Evolutionary conservation across 225 moss, liverwort and hornwort genomes (phyloP), one percentile per base, ranked within the genome.

Genomic region (Ulota crispa): DNA sequence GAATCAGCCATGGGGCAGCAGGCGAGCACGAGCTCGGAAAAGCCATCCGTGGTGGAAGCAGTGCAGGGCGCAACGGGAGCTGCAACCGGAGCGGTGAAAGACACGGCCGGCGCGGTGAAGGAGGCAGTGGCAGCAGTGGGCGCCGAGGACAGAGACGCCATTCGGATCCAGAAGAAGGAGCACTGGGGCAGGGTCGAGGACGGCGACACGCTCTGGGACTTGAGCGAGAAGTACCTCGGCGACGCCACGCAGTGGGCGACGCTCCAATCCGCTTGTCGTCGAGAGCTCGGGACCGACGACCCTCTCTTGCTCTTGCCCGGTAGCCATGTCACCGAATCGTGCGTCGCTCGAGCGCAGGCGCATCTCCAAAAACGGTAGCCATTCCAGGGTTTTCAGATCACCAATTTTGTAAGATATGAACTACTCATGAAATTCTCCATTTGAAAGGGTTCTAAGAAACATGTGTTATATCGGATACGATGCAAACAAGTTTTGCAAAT

Each of bases 121-220:
- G 88, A 88, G 72, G 64, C 52, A 1, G 86, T 92, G 5, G 82
- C 41, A 19, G 92, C 92, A 11, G 92, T 92, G 37, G 90, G 90
- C 10, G 63, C 88, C 5, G 92, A 92, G 41, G 92, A 92, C 19
- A 79, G 92, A 26, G 88, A 88, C 64, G 92, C 92, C 9, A 85
- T 87, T 31, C 72, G 72, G 65, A 76, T 92, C 37, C 77, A 92
- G 77, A 88, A 72, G 85, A 76, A 82, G 34, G 92, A 92, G 41
- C 73, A 26, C 9, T 92, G 92, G 92, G 92, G 92, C 18, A 50
- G 92, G 21, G 92, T 92, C 2, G 92, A 90, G 73, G 92, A 92
- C 13, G 92, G 92, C 74, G 92, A 92, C 82, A 92, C 92, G 20
- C 75, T 92, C 14, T 92, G 92, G 92, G 80, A 86, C 67, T 85